A percentile compares a stretch with the other conserved stretches of the same genome.
Evolutionary conservation across 2,329 filamentous ascomycete genomes (phyloP).

Genomic region (Colletotrichum musae): DNA sequence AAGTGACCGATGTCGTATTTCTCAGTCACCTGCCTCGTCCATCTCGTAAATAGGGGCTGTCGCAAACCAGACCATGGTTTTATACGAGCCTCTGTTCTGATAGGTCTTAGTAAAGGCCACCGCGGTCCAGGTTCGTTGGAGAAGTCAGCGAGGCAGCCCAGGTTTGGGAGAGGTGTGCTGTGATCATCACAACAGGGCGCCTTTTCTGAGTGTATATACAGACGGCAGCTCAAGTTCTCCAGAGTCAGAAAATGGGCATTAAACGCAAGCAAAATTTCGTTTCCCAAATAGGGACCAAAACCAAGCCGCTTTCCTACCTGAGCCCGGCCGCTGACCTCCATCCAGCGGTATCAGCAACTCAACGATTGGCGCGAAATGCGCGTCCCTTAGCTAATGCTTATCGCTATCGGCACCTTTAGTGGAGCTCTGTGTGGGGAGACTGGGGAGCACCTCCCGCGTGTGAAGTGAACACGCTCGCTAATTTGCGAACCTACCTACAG

Average conservation of each 20-base stretch:
- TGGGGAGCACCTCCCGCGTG: slow-evolving; percentile 34
- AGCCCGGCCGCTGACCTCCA: not conserved
- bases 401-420: slow-evolving; percentile 30
- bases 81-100: not conserved
- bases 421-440: slow-evolving; percentile 38
- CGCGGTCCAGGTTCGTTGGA: not conserved
- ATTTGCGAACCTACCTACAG: slow-evolving; percentile 34
- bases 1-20: not conserved
- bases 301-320: too few species aligned
- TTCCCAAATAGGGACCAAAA: not conserved
- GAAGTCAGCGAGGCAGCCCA: not conserved
- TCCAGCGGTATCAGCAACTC: slow-evolving; percentile 1
- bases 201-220: too few species aligned
- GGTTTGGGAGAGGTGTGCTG: too few species aligned
- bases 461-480: slow-evolving; percentile 42
- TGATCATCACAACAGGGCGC: too few species aligned
- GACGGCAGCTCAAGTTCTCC: too few species aligned
- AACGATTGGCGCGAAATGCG: slow-evolving; percentile 13
- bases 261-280: not conserved
- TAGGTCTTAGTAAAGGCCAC: too few species aligned
- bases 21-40: slow-evolving; percentile 18
- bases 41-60: slow-evolving; percentile 12
- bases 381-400: slow-evolving; percentile 8
- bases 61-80: not conserved
- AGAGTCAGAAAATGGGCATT: too few species aligned